A percentile compares a stretch with the other conserved stretches of the same genome.
Conservation (phyloP, 2,329 filamentous ascomycete species). For the Colletotrichum sp. region DNA sequence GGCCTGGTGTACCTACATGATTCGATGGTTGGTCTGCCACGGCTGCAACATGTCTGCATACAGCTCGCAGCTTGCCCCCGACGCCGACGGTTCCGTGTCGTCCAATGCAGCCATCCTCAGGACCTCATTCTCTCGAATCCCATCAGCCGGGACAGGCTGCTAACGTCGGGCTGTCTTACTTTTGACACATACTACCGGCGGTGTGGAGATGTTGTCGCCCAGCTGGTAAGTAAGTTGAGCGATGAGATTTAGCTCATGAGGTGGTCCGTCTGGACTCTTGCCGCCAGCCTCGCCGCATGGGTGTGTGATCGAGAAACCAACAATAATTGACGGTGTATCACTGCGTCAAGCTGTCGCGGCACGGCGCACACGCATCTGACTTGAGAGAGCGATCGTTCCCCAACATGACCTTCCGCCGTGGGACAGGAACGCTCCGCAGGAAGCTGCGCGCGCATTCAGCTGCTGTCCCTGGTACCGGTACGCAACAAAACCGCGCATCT, state of each 20-base stretch:
- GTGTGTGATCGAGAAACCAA: not conserved
- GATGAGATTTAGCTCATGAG: not conserved
- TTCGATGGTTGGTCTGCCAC: conserved; percentile 10
- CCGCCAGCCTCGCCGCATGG: not conserved
- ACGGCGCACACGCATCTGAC: not conserved
- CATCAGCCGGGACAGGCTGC: not conserved
- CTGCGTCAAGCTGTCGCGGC: not conserved
- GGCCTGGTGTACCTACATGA: conserved; percentile 3
- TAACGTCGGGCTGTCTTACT: not conserved
- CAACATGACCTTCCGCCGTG: not conserved
- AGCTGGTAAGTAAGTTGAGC: not conserved
- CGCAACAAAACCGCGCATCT: not conserved
- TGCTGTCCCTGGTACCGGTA: not conserved
- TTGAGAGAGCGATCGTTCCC: not conserved
- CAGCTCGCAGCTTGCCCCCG: not conserved
- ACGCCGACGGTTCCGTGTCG: conserved; percentile 6
- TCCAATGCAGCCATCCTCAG: not conserved
- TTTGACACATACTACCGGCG: not conserved
- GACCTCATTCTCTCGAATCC: not conserved
- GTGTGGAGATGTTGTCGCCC: not conserved
- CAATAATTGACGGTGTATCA: not conserved
- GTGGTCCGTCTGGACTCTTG: not conserved
- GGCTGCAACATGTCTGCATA: conserved; percentile 14
- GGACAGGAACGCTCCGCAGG: not conserved
- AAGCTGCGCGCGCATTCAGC: not conserved